Evolutionary conservation across 169 alveolate species (phyloP), one percentile per base, ranked within the genome.

Genomic region (Eimeria maxima): DNA sequence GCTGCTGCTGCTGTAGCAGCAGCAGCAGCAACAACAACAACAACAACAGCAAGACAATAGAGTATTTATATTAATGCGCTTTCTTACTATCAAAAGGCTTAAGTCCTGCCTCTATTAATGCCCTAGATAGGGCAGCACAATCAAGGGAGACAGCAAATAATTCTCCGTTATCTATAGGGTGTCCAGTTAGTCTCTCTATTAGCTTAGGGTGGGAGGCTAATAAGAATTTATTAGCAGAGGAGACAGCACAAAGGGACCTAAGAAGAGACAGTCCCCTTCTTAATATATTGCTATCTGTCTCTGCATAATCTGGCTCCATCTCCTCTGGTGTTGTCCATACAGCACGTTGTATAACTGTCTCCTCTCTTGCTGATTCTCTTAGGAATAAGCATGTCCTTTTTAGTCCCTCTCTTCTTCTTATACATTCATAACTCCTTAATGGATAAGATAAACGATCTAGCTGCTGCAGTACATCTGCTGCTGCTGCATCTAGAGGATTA

Each of bases 81-180:
- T 50, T 50, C 11, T 50, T 50, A 50, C 57, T 50, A 50, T 7
- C 57, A 11, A 5, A 50, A 11, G 18, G 5, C 57, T 11, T 78
- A 44, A 78, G 47, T 7, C 89, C 89, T 24, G 89, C 89, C 60
- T 78, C 65, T 18, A 20, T 14, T 24, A 78, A 33, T 33, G 67
- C 4, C 89, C 44, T 78, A 5, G 89, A 11, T 13, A 78, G 65
- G 27, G 65, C 89, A 6, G 67, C 4, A 45, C 90, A 81, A 50
- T 81, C 90, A 4, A 81, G 42, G 71, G 90, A 18, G 90, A 81
- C 53, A 29, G 73, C 90, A n/a, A 81, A 45, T 10, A 81, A 38
- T 73, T 81, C 90, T 5, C 90, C 90, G 45, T 81, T 81, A 63
- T 81, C 71, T 29, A 81, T 53, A 18, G 90, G 71, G 47, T 81